Evolutionary conservation across 2,329 filamentous ascomycete genomes (phyloP).

Genomic region (Pseudogymnoascus sp.): DNA sequence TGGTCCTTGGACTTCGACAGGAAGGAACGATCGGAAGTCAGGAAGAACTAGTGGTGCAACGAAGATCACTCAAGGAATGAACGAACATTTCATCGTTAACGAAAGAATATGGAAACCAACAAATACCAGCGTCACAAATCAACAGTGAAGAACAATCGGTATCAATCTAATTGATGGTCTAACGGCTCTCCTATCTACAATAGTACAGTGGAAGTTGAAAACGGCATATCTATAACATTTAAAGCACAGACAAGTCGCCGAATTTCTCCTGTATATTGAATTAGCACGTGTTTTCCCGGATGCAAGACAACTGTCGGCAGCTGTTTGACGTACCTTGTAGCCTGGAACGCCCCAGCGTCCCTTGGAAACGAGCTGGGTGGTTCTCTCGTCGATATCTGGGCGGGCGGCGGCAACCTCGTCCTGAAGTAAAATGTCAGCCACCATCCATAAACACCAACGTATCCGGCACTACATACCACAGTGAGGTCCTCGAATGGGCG

Average conservation of each 20-base stretch:
- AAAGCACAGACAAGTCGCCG: conserved; percentile 90
- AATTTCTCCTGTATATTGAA: conserved; percentile 76
- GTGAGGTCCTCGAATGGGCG: conserved; percentile 95
- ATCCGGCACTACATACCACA: conserved; percentile 94
- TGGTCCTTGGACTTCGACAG: not conserved
- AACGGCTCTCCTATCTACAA: conserved; percentile 54
- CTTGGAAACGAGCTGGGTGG: conserved; percentile 87
- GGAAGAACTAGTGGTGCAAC: not conserved
- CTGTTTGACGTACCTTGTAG: conserved; percentile 73
- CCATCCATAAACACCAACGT: conserved; percentile 34
- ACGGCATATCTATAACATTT: conserved; percentile 38
- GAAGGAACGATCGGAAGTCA: not conserved
- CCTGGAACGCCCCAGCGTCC: conserved; percentile 96
- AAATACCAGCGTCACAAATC: not conserved
- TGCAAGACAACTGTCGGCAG: not conserved
- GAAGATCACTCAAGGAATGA: not conserved
- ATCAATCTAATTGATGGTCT: conserved; percentile 12
- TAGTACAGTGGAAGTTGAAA: conserved; percentile 54
- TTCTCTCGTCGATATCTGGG: conserved; percentile 97
- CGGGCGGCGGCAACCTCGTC: conserved; percentile 92
- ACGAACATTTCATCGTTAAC: not conserved
- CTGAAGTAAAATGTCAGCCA: conserved; percentile 38
- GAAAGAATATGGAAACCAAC: not conserved
- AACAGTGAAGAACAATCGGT: not conserved
- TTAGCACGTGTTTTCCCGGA: conserved; percentile 36